Base-by-base conservation (phyloP, 2,329 filamentous ascomycete genomes). In the Cadophora sp. region DNA sequence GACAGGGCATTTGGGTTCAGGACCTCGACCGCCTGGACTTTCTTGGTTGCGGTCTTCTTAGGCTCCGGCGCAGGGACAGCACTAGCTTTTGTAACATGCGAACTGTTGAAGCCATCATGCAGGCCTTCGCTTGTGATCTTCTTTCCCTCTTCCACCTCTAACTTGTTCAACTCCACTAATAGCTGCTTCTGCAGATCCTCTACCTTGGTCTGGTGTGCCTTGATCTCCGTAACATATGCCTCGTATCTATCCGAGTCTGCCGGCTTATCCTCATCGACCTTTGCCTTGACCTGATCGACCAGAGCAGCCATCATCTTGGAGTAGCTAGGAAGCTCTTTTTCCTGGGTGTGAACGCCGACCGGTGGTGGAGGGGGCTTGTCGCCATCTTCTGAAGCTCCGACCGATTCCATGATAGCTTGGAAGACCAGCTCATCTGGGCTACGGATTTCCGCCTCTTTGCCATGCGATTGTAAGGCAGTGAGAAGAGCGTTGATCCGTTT, bases 291-390 rank as follows among this genome's bases (percentile, higher is more conserved):
- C 80, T 97, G 92, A 76, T 99, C 96, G 24, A 98, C 87, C 75
- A 99, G 81, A n/a, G 91, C 89, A n/a, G 92, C 92, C 91, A 99
- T 94, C 96, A 99, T 99, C 83, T 97, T 93, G 48, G 93, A 96
- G 78, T 97, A 99, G 16, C 90, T 91, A 0, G 92, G 93, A 74
- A 92, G 88, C 76, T 86, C 78, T 34, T 90, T 89, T 74, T 91
- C 89, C 65, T 93, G 85, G 51, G 86, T 85, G 77, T 97, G 91
- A 31, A 97, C 91, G 58, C 92, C 94, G 72, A 90, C 90, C 1
- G 94, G 94, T 27, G 92, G 85, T 61, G 87, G 85, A 9, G 92
- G 90, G 3, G 93, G 92, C 70, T 88, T 88, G 77, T 93, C 89
- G 6, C 50, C 62, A 76, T 97, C 92, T 68, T 91, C 87, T 56